These are phyloP conservation scores for Cicer yamashitae DNA, from an alignment of 306 rosid species.

Conservation along the genomic window DNA sequence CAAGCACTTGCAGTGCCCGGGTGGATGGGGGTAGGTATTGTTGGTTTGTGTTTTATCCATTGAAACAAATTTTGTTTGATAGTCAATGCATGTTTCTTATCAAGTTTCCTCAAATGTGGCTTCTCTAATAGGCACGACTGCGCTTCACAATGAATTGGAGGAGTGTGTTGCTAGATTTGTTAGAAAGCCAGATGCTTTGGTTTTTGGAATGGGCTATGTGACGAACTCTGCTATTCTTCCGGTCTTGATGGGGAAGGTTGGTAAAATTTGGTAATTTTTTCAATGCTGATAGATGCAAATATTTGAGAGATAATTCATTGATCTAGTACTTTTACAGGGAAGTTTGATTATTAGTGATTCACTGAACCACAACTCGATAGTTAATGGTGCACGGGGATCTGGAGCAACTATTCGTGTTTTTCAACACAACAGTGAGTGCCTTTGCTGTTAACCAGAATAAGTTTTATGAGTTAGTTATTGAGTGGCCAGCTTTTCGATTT, in stretches of 20 bases:
- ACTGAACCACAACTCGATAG: constrained; percentile 86
- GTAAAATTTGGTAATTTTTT: constrained; percentile 28
- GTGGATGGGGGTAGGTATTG: constrained; percentile 75
- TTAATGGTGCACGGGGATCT: constrained; percentile 94
- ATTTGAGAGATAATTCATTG: constrained; percentile 15
- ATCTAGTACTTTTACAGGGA: constrained; percentile 57
- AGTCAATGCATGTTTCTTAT: constrained; percentile 19
- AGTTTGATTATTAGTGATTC: constrained; percentile 91
- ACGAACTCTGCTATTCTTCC: constrained; percentile 93
- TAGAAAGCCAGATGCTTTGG: constrained; percentile 73
- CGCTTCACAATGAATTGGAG: constrained; percentile 74
- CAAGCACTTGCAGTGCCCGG: constrained; percentile 88
- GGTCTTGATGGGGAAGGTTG: constrained; percentile 75
- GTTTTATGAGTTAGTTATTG: constrained; percentile 3
- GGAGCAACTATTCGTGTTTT: constrained; percentile 92
- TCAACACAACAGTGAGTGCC: constrained; percentile 70
- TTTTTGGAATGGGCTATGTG: constrained; percentile 92
- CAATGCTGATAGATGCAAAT: neutral
- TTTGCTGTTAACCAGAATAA: constrained; percentile 21
- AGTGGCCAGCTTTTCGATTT: constrained; percentile 1
- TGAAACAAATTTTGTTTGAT: constrained; percentile 1
- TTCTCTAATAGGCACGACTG: constrained; percentile 65
- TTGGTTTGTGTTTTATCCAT: constrained; percentile 25
- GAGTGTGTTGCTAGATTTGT: constrained; percentile 58
- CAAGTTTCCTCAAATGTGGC: constrained; percentile 14